These are phyloP conservation scores for Aureobasidium sp. DNA, from an alignment of 2,329 filamentous ascomycete species.

Conservation along the genomic window DNA sequence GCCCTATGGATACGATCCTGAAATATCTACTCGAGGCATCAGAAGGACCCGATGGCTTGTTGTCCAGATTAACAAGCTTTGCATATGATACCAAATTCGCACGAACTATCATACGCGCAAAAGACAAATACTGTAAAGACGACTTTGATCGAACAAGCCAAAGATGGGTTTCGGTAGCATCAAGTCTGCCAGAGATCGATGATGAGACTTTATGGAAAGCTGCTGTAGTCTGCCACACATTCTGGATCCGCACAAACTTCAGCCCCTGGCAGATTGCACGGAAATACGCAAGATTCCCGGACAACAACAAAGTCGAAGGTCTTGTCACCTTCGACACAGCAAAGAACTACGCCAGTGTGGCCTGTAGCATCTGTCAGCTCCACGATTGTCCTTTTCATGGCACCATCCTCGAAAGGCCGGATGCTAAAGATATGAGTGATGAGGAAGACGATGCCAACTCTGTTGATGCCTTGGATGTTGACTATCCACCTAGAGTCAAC, in stretches of 20 bases:
- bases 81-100: background rate
- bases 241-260: constrained; percentile 27
- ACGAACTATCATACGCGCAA: constrained; percentile 1
- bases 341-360: constrained; percentile 12
- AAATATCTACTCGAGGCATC: constrained; percentile 30
- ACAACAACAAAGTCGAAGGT: constrained; percentile 15
- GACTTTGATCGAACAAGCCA: constrained; percentile 23
- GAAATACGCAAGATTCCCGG: background rate
- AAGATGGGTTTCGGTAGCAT: constrained; percentile 26
- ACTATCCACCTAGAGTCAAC: constrained; percentile 24
- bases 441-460: constrained; percentile 17
- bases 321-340: constrained; percentile 2
- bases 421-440: constrained; percentile 11
- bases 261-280: constrained; percentile 19
- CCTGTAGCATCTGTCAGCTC: constrained; percentile 13
- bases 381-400: constrained; percentile 35
- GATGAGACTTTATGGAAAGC: constrained; percentile 22
- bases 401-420: constrained; percentile 25
- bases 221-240: constrained; percentile 28
- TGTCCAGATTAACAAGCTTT: background rate
- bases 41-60: background rate
- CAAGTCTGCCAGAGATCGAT: constrained; percentile 21
- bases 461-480: constrained; percentile 19
- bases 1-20: constrained; percentile 29
- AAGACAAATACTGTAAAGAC: constrained; percentile 22